Percentiles rank a stretch among this genome's conserved stretches.
Evolutionary conservation across 116 monocot species (phyloP).

Genomic region (Dioscorea cayenensis): DNA sequence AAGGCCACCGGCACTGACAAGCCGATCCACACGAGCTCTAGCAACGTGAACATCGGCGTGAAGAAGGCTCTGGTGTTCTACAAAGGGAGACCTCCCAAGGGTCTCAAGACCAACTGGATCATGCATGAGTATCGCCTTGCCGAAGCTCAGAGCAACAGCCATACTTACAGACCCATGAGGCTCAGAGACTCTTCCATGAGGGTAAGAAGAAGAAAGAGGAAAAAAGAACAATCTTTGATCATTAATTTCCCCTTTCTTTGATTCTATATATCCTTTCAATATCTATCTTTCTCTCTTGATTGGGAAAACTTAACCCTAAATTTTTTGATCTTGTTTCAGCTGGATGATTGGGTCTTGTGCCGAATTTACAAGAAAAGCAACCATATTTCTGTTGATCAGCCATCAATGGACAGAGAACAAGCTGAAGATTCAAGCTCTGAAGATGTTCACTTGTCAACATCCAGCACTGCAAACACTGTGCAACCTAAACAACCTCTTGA

Average conservation of each 20-base stretch:
- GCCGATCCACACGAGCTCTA: conserved; percentile 23
- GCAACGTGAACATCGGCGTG: conserved; percentile 51
- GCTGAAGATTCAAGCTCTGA: conserved; percentile 16
- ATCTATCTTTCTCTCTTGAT: neutral
- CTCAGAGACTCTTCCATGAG: conserved; percentile 71
- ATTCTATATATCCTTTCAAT: neutral
- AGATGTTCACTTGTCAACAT: conserved; percentile 10
- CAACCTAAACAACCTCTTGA: neutral
- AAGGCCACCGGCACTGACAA: conserved; percentile 91
- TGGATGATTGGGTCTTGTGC: conserved; percentile 93
- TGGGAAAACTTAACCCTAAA: neutral
- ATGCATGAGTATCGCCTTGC: conserved; percentile 84
- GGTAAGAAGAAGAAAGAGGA: conserved; percentile 16
- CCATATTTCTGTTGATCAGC: conserved; percentile 12
- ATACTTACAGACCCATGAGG: conserved; percentile 37
- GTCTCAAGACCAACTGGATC: conserved; percentile 75
- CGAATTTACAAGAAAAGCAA: conserved; percentile 76
- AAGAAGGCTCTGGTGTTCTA: conserved; percentile 91
- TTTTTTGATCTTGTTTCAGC: conserved; percentile 23
- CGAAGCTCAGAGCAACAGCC: conserved; percentile 15
- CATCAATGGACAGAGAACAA: conserved; percentile 18
- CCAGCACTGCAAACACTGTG: neutral
- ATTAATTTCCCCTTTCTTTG: neutral
- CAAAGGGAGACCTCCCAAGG: conserved; percentile 68
- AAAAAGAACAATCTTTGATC: no score